These are phyloP conservation scores for Pseudodiploospora longispora DNA, from an alignment of 2,329 filamentous ascomycete genomes.

Conservation along the genomic window DNA sequence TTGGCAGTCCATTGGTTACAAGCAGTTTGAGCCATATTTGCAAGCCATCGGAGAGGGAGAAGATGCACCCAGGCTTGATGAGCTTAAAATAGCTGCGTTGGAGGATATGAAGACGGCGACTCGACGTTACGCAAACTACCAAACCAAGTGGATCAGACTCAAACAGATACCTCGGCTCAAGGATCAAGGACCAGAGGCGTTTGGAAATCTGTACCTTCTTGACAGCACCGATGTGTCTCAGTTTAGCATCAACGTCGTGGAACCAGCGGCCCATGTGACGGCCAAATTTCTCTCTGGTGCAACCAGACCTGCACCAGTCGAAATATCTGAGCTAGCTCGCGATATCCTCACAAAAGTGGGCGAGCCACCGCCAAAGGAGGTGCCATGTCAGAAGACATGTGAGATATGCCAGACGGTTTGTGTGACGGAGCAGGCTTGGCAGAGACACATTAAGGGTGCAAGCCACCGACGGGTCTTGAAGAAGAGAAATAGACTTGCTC, in stretches of 20 bases:
- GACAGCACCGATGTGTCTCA: slow-evolving; percentile 63
- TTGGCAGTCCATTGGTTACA: slow-evolving; percentile 95
- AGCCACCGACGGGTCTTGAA: slow-evolving; percentile 26
- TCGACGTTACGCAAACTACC: slow-evolving; percentile 77
- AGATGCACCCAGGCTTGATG: slow-evolving; percentile 35
- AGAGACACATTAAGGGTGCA: slow-evolving; percentile 29
- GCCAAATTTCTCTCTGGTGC: slow-evolving; percentile 53
- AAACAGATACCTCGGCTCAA: slow-evolving; percentile 67
- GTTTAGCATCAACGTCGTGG: slow-evolving; percentile 58
- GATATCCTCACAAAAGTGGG: slow-evolving; percentile 46
- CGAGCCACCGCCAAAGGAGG: slow-evolving; percentile 41
- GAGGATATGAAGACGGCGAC: slow-evolving; percentile 77
- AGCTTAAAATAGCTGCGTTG: slow-evolving; percentile 51
- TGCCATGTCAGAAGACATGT: slow-evolving; percentile 54
- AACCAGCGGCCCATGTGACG: slow-evolving; percentile 56
- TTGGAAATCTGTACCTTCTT: slow-evolving; percentile 63
- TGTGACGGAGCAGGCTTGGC: slow-evolving; percentile 44
- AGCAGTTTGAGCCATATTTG: slow-evolving; percentile 74
- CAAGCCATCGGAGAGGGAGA: slow-evolving; percentile 29
- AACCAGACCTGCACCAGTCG: slow-evolving; percentile 41
- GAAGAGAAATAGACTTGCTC: slow-evolving; percentile 28
- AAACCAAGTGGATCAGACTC: slow-evolving; percentile 77
- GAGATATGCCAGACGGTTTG: slow-evolving; percentile 61
- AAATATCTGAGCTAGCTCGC: slow-evolving; percentile 39
- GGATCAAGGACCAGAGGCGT: slow-evolving; percentile 40